Evolutionary conservation across 1,284 basidiomycete species (phyloP), one percentile per base, ranked within the genome.

Genomic region (Trichosporon faecale): DNA sequence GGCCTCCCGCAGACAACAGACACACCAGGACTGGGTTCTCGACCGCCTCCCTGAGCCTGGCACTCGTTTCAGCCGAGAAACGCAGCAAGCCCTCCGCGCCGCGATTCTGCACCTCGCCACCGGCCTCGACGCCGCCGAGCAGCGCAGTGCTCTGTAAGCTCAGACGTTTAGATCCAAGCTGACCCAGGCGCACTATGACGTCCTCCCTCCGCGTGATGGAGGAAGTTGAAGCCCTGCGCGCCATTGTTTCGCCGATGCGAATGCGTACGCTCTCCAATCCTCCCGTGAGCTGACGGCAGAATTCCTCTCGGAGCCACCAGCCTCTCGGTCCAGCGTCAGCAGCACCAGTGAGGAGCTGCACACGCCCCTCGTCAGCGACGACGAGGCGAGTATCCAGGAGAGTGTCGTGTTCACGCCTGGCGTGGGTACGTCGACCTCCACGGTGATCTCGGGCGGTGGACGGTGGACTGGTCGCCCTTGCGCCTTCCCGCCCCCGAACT

Each of bases 131-230:
- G 72, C 74, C 1, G 76, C 76, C 72, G 79, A 79, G 55, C 74
- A 79, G 64, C 70, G 77, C 6, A 76, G 73, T 64, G 76, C 80
- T 72, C 75, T 78, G 78, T 79, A 65, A 73, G 77, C 70, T 21
- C 4, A 23, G n/a, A 5, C 9, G 0, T 18, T 11, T 14, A 18
- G n/a, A 12, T 6, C 5, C 12, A 1, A 31, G 46, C 67, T 70
- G n/a, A 70, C 67, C n/a, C 68, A 79, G 79, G 1, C 79, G 79
- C 0, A 77, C 76, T 46, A 87, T 88, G 57, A 90, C 91, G 68
- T 92, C 93, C 80, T 87, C 86, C 57, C 84, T 92, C 76, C 85
- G 91, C 65, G 85, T 91, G 65, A 88, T 88, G 66, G 92, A 94
- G 75, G 92, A 94, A 78, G 86, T 93, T 31, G 88, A 89, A 70